Evolutionary conservation across 768 basidiomycete genomes (phyloP).

Genomic region (Melanogaster broomeanus): DNA sequence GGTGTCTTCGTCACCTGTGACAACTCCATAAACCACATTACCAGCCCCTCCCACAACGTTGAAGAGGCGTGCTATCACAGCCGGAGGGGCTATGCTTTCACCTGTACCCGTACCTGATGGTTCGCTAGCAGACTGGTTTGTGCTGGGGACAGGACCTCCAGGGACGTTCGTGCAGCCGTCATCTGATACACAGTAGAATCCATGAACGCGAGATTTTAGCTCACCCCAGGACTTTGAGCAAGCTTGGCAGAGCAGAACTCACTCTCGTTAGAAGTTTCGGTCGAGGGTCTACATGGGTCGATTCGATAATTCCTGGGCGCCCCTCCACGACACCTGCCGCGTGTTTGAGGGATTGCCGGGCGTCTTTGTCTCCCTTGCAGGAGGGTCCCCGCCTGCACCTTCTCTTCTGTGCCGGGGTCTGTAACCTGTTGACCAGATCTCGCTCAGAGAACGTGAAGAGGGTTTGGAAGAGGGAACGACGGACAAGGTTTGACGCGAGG

Average conservation of each 20-base stretch:
- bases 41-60: constrained; percentile 35
- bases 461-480: constrained; percentile 12
- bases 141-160: background rate
- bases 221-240: too few species aligned
- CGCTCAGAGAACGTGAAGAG: background rate
- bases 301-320: constrained; percentile 58
- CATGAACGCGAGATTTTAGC: too few species aligned
- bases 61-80: constrained; percentile 25
- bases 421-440: constrained; percentile 32
- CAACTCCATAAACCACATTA: constrained; percentile 39
- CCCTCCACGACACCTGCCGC: constrained; percentile 53
- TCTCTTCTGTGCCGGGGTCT: constrained; percentile 40
- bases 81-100: constrained; percentile 4
- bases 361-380: constrained; percentile 42
- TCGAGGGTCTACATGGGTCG: constrained; percentile 51
- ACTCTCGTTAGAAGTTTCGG: constrained; percentile 46
- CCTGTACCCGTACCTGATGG: background rate
- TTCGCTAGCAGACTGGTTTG: background rate
- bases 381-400: constrained; percentile 41
- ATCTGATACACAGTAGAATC: constrained; percentile 23
- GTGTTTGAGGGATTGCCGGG: constrained; percentile 40
- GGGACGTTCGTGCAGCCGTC: constrained; percentile 45
- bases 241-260: background rate
- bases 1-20: constrained; percentile 36
- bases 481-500: constrained; percentile 52